Evolutionary conservation across 176 grass and related monocot species (phyloP), one percentile per base, ranked within the genome.

Genomic region (Metroxylon sagu): DNA sequence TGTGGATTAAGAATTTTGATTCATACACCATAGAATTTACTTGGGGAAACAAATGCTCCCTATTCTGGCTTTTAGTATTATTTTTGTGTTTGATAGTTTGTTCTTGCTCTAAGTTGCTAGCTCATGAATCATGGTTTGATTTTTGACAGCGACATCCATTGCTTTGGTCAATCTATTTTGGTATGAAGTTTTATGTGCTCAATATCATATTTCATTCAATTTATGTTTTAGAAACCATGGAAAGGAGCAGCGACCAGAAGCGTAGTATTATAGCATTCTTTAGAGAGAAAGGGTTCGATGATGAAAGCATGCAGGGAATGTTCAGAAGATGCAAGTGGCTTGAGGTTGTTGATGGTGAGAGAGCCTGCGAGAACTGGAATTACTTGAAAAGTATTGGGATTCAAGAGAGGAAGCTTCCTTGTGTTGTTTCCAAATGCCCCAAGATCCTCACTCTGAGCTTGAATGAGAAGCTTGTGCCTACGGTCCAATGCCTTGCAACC

Each of bases 371-470:
- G 52, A 86, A 80, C 57, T 98, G 94, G 94, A 69, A 93, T 43
- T 98, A 89, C 71, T 71, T 98, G 54, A 75, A 61, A 28, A 73
- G 68, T 59, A 56, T 71, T 7, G 83, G 80, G 65, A 89, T 98
- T 60, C 69, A 85, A 75, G 70, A 82, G 27, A 84, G 88, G 67
- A 98, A 85, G 76, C 82, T 98, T 31, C 87, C 79, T 17, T 43
- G 78, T 74, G 79, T 93, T 43, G 77, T 98, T 4, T 71, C 71
- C 75, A 98, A 89, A 76, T 93, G 88, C 60, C 93, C 93, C 74
- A 98, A 92, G 74, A 58, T 98, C 63, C 94, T 98, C 10, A 79
- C 84, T 53, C 14, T 98, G 55, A 67, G 82, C 31, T 75, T 93
- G 18, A 74, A 77, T 48, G 79, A 73, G 16, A 92, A 82, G 74